phyloP scores from a whole-genome alignment of 192 early-diverging fungal species.

The Umbelopsis vinacea region DNA sequence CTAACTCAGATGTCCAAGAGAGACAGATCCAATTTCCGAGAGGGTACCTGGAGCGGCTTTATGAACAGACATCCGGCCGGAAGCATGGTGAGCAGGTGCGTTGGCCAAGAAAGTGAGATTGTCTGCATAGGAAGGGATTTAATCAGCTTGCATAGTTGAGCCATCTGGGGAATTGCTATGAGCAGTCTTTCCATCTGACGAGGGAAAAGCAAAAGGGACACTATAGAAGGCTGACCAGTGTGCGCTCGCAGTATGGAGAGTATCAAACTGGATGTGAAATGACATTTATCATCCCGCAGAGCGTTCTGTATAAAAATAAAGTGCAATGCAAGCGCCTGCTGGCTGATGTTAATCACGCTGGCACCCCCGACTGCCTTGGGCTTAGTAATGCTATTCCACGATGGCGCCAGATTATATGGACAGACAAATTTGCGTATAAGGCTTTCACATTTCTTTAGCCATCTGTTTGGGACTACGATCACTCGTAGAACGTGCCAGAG shows the following conservation, averaged over 20 bases:
- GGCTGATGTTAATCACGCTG: background rate
- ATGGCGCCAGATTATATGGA: background rate
- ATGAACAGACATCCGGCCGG: background rate
- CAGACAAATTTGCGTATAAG: background rate
- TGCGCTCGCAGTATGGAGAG: background rate
- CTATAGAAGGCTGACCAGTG: background rate
- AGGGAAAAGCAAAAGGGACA: background rate
- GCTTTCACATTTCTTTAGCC: background rate
- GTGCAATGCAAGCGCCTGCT: background rate
- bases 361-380: background rate
- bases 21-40: background rate
- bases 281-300: background rate
- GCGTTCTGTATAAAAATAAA: background rate
- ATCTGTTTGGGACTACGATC: background rate
- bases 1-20: background rate
- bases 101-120: background rate
- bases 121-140: background rate
- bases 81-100: background rate
- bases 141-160: background rate
- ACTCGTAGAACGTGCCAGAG: slow-evolving; percentile 26
- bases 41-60: background rate
- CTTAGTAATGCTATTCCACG: background rate
- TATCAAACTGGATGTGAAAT: background rate
- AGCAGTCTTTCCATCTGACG: background rate
- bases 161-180: background rate